Evolutionary conservation across 176 grass and related monocot genomes (phyloP), one percentile per base, ranked within the genome.

Genomic region (maize (Zea mays)): DNA sequence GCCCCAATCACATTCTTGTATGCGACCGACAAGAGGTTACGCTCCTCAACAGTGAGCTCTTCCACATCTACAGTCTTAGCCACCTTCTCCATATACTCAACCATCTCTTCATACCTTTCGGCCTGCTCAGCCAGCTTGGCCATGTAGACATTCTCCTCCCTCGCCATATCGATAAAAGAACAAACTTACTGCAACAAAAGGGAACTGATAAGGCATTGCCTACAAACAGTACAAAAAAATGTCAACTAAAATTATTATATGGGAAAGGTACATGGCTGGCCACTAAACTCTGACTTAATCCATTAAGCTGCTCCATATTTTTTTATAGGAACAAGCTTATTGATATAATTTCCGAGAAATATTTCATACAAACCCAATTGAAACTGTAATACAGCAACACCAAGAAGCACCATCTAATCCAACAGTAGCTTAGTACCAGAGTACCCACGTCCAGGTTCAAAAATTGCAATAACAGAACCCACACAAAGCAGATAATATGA

Each of bases 1-100:
- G 93, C 90, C 19, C 93, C 93, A 33, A 97, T 97, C 37, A 97
- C 85, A 79, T 97, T 97, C 80, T 97, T 97, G 90, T 97, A 97
- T 12, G 93, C 93, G 50, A 97, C 89, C 27, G 92, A 95, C 4
- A 95, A 77, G 44, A 96, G 89, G 71, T 96, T 96, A 51, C 93
- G 93, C 76, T 97, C 93, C 85, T 97, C 93, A 1, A 92, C 87
- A 13, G 93, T 97, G 70, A 97, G 90, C 72, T 97, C 90, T 39
- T 97, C 85, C 4, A 76, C 68, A 66, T 92, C 89, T 44, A 90
- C 86, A 11, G 87, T 90, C 75, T 92, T 97, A 0, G 88, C 93
- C 38, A 97, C 93, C 84, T 92, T 97, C 87, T 92, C 90, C 93
- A 97, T 97, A 57, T 81, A 91, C 76, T 97, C 87, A 20, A 97